A percentile compares a stretch with the other conserved stretches of the same genome.
phyloP scores from a whole-genome alignment of 2,329 filamentous ascomycete species.

The Microsporum audouinii region DNA sequence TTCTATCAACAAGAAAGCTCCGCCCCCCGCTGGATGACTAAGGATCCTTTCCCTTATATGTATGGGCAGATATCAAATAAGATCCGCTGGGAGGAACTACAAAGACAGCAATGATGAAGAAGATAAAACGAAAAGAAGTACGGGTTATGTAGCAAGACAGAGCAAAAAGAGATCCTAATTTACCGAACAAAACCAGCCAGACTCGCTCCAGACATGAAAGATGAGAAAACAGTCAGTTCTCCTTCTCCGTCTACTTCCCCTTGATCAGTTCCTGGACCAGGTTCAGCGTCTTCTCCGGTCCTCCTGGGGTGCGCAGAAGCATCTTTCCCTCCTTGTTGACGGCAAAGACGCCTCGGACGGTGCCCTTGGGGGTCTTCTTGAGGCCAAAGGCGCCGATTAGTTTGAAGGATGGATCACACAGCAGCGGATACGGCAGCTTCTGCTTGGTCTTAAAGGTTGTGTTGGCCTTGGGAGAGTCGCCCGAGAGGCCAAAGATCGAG shows the following conservation, averaged over 20 bases:
- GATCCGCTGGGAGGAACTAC: too few relatives aligned
- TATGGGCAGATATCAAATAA: not conserved
- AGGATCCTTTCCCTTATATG: not conserved
- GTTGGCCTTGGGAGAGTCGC: conserved; percentile 82
- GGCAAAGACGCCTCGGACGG: conserved; percentile 76
- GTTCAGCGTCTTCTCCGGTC: conserved; percentile 65
- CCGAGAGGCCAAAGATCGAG: conserved; percentile 78
- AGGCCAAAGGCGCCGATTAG: conserved; percentile 82
- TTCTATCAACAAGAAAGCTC: not conserved
- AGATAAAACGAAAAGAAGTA: too few relatives aligned
- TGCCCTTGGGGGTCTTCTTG: conserved; percentile 72
- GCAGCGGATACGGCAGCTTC: conserved; percentile 72
- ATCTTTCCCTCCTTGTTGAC: conserved; percentile 74
- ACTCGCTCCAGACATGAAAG: too few relatives aligned
- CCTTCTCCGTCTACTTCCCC: not conserved
- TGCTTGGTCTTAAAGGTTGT: conserved; percentile 87
- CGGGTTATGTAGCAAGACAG: too few relatives aligned
- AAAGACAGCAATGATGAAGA: too few relatives aligned
- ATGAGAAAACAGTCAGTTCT: too few relatives aligned
- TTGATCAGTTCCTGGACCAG: conserved; percentile 62
- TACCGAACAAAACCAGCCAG: too few relatives aligned
- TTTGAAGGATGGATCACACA: conserved; percentile 65
- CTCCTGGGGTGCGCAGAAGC: conserved; percentile 60
- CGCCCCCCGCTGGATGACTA: not conserved
- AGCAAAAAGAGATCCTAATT: too few relatives aligned